A percentile compares a stretch with the other conserved stretches of the same genome.
Evolutionary conservation across 192 early-diverging fungal genomes (phyloP).

Genomic region (Backusella parvicylindrica): DNA sequence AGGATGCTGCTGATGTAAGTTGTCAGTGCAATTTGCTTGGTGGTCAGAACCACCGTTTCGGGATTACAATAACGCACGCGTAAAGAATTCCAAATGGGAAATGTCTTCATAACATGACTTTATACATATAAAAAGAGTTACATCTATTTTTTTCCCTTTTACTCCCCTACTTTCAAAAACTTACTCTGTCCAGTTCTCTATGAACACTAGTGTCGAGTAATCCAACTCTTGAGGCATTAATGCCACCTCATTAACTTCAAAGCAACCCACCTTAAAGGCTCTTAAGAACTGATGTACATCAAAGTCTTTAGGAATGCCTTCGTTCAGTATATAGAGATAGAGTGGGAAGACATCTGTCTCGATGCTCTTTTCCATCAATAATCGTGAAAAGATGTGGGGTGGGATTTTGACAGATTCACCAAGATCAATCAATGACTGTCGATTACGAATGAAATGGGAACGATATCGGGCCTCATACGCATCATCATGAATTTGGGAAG

Average conservation of each 20-base stretch:
- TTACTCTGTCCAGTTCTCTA: slow-evolving; percentile 36
- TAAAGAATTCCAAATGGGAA: slow-evolving; percentile 16
- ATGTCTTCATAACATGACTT: slow-evolving; percentile 26
- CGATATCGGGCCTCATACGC: not conserved
- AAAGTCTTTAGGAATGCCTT: slow-evolving; percentile 10
- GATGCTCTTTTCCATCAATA: slow-evolving; percentile 43
- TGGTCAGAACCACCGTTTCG: not conserved
- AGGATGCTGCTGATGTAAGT: slow-evolving; percentile 25
- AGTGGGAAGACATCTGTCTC: slow-evolving; percentile 33
- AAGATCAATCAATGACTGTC: slow-evolving; percentile 28
- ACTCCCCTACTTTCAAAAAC: not conserved
- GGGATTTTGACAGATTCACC: slow-evolving; percentile 51
- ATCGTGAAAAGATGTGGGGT: slow-evolving; percentile 42
- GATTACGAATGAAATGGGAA: slow-evolving; percentile 5
- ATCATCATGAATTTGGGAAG: not conserved
- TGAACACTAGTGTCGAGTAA: slow-evolving; percentile 13
- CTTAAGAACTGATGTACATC: slow-evolving; percentile 32
- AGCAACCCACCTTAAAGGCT: slow-evolving; percentile 24
- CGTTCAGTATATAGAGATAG: slow-evolving; percentile 26
- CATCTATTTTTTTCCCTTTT: not conserved
- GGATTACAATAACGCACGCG: not conserved
- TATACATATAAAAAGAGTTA: not conserved
- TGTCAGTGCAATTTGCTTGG: slow-evolving; percentile 21
- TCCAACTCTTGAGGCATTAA: slow-evolving; percentile 15
- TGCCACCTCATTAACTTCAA: slow-evolving; percentile 17